phyloP scores from a whole-genome alignment of 2,329 filamentous ascomycete genomes.

The Epichloe bromicola region DNA sequence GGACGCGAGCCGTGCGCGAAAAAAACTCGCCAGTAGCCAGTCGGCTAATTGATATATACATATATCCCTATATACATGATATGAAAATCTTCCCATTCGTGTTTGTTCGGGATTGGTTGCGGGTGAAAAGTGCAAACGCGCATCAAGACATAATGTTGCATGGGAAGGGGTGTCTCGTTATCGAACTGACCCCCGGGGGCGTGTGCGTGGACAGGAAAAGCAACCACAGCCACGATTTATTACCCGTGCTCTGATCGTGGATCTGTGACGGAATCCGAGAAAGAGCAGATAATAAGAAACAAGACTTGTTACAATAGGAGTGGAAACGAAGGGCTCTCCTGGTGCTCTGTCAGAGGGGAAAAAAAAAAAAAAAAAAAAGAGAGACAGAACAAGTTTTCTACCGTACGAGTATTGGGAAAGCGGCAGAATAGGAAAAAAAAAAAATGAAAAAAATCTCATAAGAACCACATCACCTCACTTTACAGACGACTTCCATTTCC shows the following conservation, averaged over 20 bases:
- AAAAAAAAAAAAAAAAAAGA: too few species aligned
- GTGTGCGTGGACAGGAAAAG: background rate
- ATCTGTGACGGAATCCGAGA: background rate
- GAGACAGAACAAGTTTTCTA: too few species aligned
- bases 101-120: too few species aligned
- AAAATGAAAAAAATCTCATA: background rate
- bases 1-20: too few species aligned
- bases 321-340: background rate
- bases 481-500: background rate
- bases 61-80: too few species aligned
- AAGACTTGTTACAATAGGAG: background rate
- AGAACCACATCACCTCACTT: background rate
- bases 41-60: too few species aligned
- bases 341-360: too few species aligned
- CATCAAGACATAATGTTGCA: too few species aligned
- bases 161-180: background rate
- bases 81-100: too few species aligned
- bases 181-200: background rate
- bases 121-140: too few species aligned
- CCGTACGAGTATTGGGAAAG: background rate
- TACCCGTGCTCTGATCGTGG: background rate
- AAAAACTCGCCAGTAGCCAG: too few species aligned
- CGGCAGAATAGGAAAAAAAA: background rate
- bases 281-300: background rate
- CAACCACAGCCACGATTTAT: background rate